A percentile compares a stretch with the other conserved stretches of the same genome.
phyloP scores from a whole-genome alignment of 75 land plant species.

The Adiantum capillusveneris region DNA sequence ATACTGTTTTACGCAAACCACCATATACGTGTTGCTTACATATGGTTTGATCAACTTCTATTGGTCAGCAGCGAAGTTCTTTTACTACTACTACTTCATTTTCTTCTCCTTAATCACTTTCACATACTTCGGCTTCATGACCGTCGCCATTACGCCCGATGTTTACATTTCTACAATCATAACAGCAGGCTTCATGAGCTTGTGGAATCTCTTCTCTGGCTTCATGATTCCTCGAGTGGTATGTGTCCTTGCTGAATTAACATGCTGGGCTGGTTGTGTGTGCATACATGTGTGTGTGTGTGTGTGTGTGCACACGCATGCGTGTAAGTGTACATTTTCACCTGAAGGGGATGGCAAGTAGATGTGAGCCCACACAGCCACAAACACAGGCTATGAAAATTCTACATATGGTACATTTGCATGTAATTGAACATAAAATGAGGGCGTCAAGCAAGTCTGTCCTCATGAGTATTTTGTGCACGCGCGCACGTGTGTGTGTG shows the following conservation, averaged over 20 bases:
- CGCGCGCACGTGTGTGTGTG: no score
- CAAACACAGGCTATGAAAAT: no score
- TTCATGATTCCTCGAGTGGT: constrained; percentile 37
- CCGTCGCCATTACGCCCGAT: constrained; percentile 44
- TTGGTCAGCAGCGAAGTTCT: constrained; percentile 47
- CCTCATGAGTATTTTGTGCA: no score
- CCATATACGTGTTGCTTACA: constrained; percentile 30
- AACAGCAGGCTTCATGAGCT: constrained; percentile 35
- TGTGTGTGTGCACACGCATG: no score
- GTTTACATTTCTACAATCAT: constrained; percentile 31
- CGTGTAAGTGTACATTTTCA: no score
- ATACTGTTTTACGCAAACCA: constrained; percentile 39
- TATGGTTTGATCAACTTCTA: constrained; percentile 51
- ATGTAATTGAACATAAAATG: no score
- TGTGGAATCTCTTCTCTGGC: constrained; percentile 58
- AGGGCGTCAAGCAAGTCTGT: no score
- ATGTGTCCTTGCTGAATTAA: not conserved
- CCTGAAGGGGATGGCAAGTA: no score
- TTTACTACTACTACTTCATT: constrained; percentile 36
- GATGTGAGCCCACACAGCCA: no score
- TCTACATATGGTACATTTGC: no score
- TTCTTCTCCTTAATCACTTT: constrained; percentile 36
- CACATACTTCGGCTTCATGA: constrained; percentile 53
- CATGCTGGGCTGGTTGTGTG: no score
- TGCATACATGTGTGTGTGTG: no score